Evolutionary conservation across 1,284 basidiomycete species (phyloP), one percentile per base, ranked within the genome.

Genomic region (Boletus calvinii): DNA sequence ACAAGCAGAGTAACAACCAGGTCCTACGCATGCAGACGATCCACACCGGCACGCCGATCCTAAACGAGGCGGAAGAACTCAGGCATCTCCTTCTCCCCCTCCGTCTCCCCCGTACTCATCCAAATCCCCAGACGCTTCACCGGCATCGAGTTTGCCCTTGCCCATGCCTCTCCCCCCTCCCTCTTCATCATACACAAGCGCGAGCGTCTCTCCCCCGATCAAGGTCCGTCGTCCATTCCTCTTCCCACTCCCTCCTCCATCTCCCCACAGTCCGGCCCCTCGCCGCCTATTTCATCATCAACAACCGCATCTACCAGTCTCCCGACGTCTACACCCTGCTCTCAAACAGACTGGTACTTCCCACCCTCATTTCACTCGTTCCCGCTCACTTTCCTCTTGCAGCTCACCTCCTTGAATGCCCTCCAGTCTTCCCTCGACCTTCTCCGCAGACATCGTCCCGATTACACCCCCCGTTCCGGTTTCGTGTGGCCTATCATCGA

Each of bases 1-100:
- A 94, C 72, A 90, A 90, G 67, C 84, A 90, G 69, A 92, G 90
- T 69, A 93, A 88, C 69, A 94, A 94, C 66, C 88, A 92, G 64
- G 84, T 90, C 26, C 73, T 94, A 41, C 84, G 90, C 61, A 94
- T 94, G 91, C 91, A 94, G 70, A 92, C 89, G 0, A 85, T 87
- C 72, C 85, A 89, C 62, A 86, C 86, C 0, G 89, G 86, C 20
- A 74, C 82, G 41, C 81, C 85, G 2, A 72, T 87, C 50, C 70
- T 78, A 11, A 85, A 92, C 58, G 88, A 92, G 67, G 83, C 84
- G 12, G 87, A 89, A 56, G 88, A 92, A 66, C 80, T 94, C 57
- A 88, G 77, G 90, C 88, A 64, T 55, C 81, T 66, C 18, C 43
- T 5, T 15, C 15, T 12, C 34, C 31, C 1, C 1, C n/a, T 1